Evolutionary conservation across 495 filamentous ascomycete species (phyloP).

Genomic region (Jackrogersella minutella): DNA sequence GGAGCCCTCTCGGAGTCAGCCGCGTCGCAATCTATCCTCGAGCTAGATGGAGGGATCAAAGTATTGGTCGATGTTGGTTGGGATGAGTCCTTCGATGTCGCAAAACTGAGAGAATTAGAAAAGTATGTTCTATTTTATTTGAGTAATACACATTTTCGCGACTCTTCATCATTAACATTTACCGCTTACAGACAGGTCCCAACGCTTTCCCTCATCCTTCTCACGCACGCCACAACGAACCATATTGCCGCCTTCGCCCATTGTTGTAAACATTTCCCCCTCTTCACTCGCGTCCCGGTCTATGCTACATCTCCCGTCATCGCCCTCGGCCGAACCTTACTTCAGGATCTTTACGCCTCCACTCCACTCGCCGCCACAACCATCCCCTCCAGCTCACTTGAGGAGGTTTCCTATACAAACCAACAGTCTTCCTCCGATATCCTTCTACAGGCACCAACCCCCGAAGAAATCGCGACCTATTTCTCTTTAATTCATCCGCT

Average conservation of each 20-base stretch:
- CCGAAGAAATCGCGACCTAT: conserved; percentile 89
- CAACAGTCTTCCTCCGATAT: conserved; percentile 62
- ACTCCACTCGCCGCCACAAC: conserved; percentile 85
- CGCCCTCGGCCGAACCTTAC: conserved; percentile 85
- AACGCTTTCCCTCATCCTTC: conserved; percentile 90
- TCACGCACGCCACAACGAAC: conserved; percentile 89
- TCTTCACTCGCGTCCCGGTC: conserved; percentile 91
- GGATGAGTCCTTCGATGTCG: conserved; percentile 87
- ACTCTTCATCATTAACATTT: conserved; percentile 12
- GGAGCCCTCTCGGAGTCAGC: conserved; percentile 87
- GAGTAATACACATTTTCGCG: background rate
- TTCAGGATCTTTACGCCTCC: conserved; percentile 93
- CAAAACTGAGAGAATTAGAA: conserved; percentile 84
- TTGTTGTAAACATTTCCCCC: conserved; percentile 94
- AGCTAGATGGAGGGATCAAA: conserved; percentile 96
- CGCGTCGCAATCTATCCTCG: conserved; percentile 92
- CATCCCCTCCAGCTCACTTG: conserved; percentile 72
- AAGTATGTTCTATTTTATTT: conserved; percentile 76
- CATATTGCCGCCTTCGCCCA: conserved; percentile 95
- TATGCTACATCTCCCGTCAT: conserved; percentile 96
- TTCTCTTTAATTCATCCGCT: conserved; percentile 92
- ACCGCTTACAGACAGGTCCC: conserved; percentile 72
- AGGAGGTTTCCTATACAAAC: conserved; percentile 68
- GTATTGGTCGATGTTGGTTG: conserved; percentile 94
- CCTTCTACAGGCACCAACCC: conserved; percentile 79